Evolutionary conservation across 441 rosid species (phyloP).

Genomic region (Corymbia citriodora): DNA sequence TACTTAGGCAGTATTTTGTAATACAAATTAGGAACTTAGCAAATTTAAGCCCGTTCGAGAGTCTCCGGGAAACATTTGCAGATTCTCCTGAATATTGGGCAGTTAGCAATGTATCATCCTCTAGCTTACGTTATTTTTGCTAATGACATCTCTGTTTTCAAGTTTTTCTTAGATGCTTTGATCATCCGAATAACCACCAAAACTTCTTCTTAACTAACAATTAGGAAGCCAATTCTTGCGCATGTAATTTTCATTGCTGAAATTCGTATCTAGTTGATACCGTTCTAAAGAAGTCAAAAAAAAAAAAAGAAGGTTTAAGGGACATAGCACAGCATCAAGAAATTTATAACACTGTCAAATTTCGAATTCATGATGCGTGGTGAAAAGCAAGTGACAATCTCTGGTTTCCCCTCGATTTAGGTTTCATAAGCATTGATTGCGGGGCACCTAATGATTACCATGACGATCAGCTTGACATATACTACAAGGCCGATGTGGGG

Average conservation of each 20-base stretch:
- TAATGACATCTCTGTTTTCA: neutral
- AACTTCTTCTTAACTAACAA: neutral
- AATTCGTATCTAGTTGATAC: neutral
- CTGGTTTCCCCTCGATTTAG: neutral
- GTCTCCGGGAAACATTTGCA: neutral
- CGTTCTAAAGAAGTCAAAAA: neutral
- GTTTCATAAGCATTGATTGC: conserved; percentile 10
- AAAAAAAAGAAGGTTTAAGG: neutral
- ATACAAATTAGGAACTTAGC: neutral
- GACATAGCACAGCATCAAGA: neutral
- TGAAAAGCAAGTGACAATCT: neutral
- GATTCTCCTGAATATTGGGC: neutral
- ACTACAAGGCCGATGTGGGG: neutral
- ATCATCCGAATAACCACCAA: neutral
- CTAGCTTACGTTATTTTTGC: neutral
- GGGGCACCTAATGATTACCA: neutral
- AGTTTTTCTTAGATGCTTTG: neutral
- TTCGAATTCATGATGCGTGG: neutral
- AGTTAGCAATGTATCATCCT: neutral
- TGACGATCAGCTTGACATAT: neutral
- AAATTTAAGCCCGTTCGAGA: neutral
- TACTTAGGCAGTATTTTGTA: neutral
- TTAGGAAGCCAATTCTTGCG: neutral
- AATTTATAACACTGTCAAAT: neutral
- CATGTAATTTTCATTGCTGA: neutral